Conservation (phyloP, 495 filamentous ascomycete genomes). For the Penicillium coprophilum region DNA sequence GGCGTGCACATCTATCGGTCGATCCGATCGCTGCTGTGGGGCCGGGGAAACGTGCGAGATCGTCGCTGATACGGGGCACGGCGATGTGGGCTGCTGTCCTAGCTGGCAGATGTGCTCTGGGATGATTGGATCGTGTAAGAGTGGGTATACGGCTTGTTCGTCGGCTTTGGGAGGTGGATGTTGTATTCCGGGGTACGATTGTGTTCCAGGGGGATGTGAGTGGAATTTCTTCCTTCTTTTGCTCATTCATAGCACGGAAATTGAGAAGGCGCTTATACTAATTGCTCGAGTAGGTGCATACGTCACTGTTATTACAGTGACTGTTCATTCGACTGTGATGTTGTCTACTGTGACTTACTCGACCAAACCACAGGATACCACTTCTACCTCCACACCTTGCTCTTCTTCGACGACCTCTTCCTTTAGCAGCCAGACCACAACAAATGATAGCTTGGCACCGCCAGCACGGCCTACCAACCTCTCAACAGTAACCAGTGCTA, state of each 20-base stretch:
- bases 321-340: constrained; percentile 44
- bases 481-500: constrained; percentile 28
- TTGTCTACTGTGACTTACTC: constrained; percentile 43
- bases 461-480: constrained; percentile 55
- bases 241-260: neutral
- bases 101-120: constrained; percentile 66
- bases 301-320: constrained; percentile 49
- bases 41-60: constrained; percentile 64
- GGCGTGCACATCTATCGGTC: constrained; percentile 65
- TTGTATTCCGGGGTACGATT: constrained; percentile 78
- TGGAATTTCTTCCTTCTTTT: constrained; percentile 15
- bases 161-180: constrained; percentile 76
- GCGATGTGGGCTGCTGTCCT: constrained; percentile 85
- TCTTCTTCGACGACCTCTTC: constrained; percentile 14
- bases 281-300: constrained; percentile 36
- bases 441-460: constrained; percentile 37
- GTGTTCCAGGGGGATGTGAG: constrained; percentile 79
- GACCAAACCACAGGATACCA: constrained; percentile 31
- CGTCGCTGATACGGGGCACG: constrained; percentile 70
- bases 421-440: constrained; percentile 4
- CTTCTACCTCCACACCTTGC: constrained; percentile 21
- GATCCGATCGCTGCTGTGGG: constrained; percentile 75
- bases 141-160: constrained; percentile 66
- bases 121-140: constrained; percentile 59
- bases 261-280: neutral